Conservation (phyloP, 2,329 filamentous ascomycete genomes). For the Monosporascus sp. region DNA sequence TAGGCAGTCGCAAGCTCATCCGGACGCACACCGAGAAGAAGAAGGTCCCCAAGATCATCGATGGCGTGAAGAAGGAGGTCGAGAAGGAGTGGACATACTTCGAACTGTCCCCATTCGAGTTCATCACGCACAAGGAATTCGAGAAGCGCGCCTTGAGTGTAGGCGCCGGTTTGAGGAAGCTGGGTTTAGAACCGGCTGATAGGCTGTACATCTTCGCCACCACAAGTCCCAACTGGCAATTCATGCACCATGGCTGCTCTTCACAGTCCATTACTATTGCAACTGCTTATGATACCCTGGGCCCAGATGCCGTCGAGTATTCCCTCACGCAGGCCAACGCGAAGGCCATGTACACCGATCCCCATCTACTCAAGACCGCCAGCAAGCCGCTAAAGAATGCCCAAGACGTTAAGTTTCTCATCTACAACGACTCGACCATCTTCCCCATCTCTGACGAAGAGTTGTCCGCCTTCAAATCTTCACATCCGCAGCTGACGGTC, state of each 20-base stretch:
- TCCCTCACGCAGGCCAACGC: slow-evolving; percentile 78
- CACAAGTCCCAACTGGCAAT: slow-evolving; percentile 83
- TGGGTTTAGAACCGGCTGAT: slow-evolving; percentile 65
- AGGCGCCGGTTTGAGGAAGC: slow-evolving; percentile 67
- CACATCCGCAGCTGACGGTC: slow-evolving; percentile 48
- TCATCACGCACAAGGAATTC: slow-evolving; percentile 75
- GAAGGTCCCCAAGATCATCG: slow-evolving; percentile 83
- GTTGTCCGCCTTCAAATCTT: slow-evolving; percentile 52
- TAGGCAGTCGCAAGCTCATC: slow-evolving; percentile 70
- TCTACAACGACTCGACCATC: slow-evolving; percentile 55
- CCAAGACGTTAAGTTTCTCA: slow-evolving; percentile 52
- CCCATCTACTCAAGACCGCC: slow-evolving; percentile 65
- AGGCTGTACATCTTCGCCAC: slow-evolving; percentile 77
- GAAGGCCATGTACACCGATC: slow-evolving; percentile 81
- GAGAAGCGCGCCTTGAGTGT: slow-evolving; percentile 63
- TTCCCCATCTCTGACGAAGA: slow-evolving; percentile 49
- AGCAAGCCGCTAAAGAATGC: slow-evolving; percentile 51
- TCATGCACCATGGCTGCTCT: slow-evolving; percentile 68
- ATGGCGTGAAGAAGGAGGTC: slow-evolving; percentile 72
- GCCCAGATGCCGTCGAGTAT: slow-evolving; percentile 77
- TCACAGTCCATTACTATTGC: slow-evolving; percentile 90
- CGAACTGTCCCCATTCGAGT: slow-evolving; percentile 74
- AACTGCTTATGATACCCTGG: slow-evolving; percentile 91
- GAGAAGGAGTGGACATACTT: slow-evolving; percentile 92
- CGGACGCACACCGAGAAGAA: slow-evolving; percentile 78